Evolutionary conservation across 257 asterid genomes (phyloP), one percentile per base, ranked within the genome.

Genomic region (Rehmannia glutinosa): DNA sequence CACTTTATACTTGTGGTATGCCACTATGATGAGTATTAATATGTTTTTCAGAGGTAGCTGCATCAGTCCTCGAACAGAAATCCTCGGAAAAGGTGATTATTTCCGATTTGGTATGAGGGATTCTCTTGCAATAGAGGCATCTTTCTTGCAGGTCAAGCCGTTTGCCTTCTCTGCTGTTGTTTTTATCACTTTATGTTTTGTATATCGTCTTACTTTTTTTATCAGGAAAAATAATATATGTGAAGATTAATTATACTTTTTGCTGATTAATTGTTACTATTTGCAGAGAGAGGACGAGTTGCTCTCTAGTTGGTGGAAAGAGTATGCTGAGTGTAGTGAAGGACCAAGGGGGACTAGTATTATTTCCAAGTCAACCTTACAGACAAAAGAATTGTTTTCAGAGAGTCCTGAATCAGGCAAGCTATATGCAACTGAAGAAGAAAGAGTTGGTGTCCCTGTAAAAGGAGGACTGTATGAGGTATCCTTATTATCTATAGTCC

Each of bases 401-500:
- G 86, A 51, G 64, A 75, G 54, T 65, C 80, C 73, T 58, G 65
- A 66, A 60, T 60, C 84, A 23, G 36, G 65, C 66, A 68, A 75
- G 28, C 76, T 57, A 55, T 73, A 70, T 64, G 73, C 71, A 55
- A 53, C 66, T 38, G 97, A 88, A 79, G 99, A 90, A 79, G 99
- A 88, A 81, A 88, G 99, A 87, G 97, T 94, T 59, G 99, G 99
- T 55, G 97, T 91, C 64, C 92, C 99, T 41, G 96, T 93, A 58
- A 94, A 94, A 73, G 97, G 99, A 70, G 97, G 97, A 27, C 76
- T 94, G 52, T 88, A 90, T 66, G 99, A 94, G 99, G 99, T 90
- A 80, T 54, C 49, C 20, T 66, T 54, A 60, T 61, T 51, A 66
- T 68, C 49, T 50, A 33, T 46, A 50, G 15, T 77, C 11, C 25